phyloP scores from a whole-genome alignment of 1,139 yeast species.

The Debaryomyces robertsiae region DNA sequence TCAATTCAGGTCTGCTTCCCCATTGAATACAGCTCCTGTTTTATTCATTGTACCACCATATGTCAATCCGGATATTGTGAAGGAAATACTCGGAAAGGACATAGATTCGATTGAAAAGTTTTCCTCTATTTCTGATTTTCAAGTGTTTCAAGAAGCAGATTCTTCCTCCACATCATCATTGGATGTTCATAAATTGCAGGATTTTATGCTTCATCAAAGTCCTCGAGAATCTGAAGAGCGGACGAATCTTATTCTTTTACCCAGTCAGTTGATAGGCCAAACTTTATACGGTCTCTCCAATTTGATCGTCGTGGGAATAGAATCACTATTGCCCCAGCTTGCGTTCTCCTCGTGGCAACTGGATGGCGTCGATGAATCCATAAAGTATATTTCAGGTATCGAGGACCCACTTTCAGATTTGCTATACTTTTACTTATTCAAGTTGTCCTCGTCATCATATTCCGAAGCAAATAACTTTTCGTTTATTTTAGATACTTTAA shows the following conservation, averaged over 20 bases:
- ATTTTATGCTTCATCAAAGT: slow-evolving; percentile 4
- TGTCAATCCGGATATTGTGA: slow-evolving; percentile 9
- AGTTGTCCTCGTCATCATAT: slow-evolving; percentile 16
- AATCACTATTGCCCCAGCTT: slow-evolving; percentile 26
- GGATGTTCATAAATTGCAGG: not conserved
- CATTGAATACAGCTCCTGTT: slow-evolving; percentile 15
- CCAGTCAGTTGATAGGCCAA: slow-evolving; percentile 24
- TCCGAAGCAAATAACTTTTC: slow-evolving; percentile 17
- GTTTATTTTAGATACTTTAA: slow-evolving; percentile 17
- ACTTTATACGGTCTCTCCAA: slow-evolving; percentile 18
- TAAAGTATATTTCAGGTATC: slow-evolving; percentile 22
- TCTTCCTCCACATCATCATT: not conserved
- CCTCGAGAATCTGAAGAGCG: slow-evolving; percentile 5
- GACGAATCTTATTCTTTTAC: slow-evolving; percentile 13
- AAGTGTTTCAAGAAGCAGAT: not conserved
- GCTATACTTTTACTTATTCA: slow-evolving; percentile 22
- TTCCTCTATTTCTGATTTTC: not conserved
- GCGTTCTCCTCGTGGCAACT: slow-evolving; percentile 18
- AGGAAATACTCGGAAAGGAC: slow-evolving; percentile 2
- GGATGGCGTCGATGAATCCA: not conserved
- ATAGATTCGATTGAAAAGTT: not conserved
- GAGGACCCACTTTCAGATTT: slow-evolving; percentile 29
- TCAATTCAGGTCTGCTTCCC: slow-evolving; percentile 12
- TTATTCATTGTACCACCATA: slow-evolving; percentile 22
- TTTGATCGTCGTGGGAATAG: slow-evolving; percentile 27